These are phyloP conservation scores for Xylaria sp. DNA, from an alignment of 2,329 filamentous ascomycete species.

Conservation along the genomic window DNA sequence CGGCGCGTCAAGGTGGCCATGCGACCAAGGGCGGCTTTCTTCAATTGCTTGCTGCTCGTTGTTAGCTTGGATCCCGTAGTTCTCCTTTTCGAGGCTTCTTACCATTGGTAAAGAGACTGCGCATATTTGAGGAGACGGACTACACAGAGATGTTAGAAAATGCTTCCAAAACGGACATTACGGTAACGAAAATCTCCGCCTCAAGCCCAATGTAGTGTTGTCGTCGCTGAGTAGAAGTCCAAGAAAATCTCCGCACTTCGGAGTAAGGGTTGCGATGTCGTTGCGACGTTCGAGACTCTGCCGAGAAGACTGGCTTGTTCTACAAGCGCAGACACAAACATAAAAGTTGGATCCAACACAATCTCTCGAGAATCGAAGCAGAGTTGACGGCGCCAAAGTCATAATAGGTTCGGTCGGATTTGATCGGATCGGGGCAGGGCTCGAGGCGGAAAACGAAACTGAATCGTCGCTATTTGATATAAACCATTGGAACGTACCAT, in stretches of 20 bases:
- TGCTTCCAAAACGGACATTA: not conserved
- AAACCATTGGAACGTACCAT: constrained; percentile 35
- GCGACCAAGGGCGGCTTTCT: constrained; percentile 89
- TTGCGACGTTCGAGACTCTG: not conserved
- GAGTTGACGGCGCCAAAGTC: not conserved
- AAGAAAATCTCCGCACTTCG: not conserved
- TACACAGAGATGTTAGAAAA: constrained; percentile 7
- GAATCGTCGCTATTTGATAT: not conserved
- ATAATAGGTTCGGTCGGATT: not conserved
- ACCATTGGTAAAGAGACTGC: constrained; percentile 90
- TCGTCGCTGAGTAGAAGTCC: not conserved
- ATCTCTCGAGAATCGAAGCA: too few relatives aligned
- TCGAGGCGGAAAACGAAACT: not conserved
- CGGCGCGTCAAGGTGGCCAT: constrained; percentile 97
- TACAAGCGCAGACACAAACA: not conserved
- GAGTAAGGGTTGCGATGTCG: not conserved
- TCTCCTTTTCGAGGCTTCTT: not conserved
- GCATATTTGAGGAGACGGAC: constrained; percentile 95
- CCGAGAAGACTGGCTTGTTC: not conserved
- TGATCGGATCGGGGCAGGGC: not conserved
- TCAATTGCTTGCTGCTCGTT: constrained; percentile 73
- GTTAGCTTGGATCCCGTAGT: not conserved
- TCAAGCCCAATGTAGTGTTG: not conserved
- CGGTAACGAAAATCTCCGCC: not conserved
- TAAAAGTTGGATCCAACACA: not conserved